Evolutionary conservation across 164 flowering plant genomes (phyloP).

Genomic region (Aristolochia californica): DNA sequence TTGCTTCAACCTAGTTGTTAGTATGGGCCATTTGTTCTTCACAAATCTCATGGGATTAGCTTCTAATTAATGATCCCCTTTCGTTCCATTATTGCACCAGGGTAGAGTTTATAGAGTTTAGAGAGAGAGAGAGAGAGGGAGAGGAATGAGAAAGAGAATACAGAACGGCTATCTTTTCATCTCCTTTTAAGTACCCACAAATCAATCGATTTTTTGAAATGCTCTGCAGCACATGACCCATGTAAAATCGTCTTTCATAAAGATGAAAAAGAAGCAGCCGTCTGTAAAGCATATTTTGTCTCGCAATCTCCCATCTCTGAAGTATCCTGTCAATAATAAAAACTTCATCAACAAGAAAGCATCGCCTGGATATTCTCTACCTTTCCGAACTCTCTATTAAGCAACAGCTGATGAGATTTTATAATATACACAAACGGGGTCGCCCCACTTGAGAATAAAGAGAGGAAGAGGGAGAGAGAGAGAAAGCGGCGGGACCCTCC

Average conservation of each 20-base stretch:
- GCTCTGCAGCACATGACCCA: conserved; percentile 16
- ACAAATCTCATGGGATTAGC: too few species aligned
- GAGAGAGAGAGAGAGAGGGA: too few species aligned
- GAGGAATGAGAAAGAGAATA: too few species aligned
- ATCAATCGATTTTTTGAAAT: conserved; percentile 13
- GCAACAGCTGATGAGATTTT: not conserved
- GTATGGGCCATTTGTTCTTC: too few species aligned
- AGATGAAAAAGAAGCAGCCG: conserved; percentile 6
- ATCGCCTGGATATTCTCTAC: conserved; percentile 7
- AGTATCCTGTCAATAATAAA: conserved; percentile 8
- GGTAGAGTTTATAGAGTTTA: too few species aligned
- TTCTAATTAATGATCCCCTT: too few species aligned
- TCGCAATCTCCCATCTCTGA: conserved; percentile 11
- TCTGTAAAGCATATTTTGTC: conserved; percentile 25
- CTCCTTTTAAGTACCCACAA: conserved; percentile 11
- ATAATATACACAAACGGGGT: conserved; percentile 7
- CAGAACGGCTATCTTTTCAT: conserved; percentile 2
- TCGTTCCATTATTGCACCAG: too few species aligned
- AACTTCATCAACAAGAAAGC: conserved; percentile 2
- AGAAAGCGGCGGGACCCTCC: conserved; percentile 1
- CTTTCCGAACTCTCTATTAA: conserved; percentile 8
- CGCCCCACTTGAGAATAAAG: not conserved
- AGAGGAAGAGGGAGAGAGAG: conserved; percentile 1
- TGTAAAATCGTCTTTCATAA: conserved; percentile 15
- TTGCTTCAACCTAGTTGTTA: too few species aligned